Evolutionary conservation across 2,329 filamentous ascomycete species (phyloP), one percentile per base, ranked within the genome.

Genomic region (Chrysoporthe cubensis): DNA sequence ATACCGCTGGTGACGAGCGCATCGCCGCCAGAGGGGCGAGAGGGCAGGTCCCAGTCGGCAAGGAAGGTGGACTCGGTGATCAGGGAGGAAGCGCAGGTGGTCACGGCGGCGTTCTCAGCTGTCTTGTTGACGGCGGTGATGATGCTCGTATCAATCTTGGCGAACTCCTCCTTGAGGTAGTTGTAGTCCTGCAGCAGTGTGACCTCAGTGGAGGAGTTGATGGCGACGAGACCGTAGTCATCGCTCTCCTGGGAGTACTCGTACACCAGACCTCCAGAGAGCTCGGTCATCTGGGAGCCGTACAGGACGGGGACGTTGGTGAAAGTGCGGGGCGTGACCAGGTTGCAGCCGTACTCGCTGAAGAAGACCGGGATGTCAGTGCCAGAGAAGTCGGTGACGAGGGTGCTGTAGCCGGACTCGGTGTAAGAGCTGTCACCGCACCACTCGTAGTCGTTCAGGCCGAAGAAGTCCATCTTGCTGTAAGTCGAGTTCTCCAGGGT

Each of bases 281-380:
- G 81, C 11, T 82, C 77, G 18, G 80, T 88, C 89, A 93, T 92
- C 68, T 91, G 75, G 34, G 83, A 74, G 58, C 90, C 85, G 76
- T 92, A 93, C 69, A 94, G 87, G 68, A 89, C 83, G 57, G 82
- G 84, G 6, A 92, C 88, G 79, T 94, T 91, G 72, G 90, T 89
- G 80, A 92, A 94, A 71, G 87, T 80, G 72, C 91, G 89, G 16
- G 89, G 88, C 52, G 79, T 76, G 21, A 88, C 86, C 62, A 85
- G 82, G 80, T 92, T 93, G 85, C 91, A 93, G 68, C 91, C 91
- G 73, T 86, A 89, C 75, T 94, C 91, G 70, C 88, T 91, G 82
- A 92, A 93, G 83, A 93, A 93, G 72, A 93, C 85, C 32, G 91
- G 91, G 46, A 93, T 85, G 43, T 88, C 86, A 40, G 85, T 86